Percentiles rank a stretch among this genome's conserved stretches.
These are phyloP conservation scores for Penicillium sp. DNA, from an alignment of 2,329 filamentous ascomycete genomes.

Conservation along the genomic window DNA sequence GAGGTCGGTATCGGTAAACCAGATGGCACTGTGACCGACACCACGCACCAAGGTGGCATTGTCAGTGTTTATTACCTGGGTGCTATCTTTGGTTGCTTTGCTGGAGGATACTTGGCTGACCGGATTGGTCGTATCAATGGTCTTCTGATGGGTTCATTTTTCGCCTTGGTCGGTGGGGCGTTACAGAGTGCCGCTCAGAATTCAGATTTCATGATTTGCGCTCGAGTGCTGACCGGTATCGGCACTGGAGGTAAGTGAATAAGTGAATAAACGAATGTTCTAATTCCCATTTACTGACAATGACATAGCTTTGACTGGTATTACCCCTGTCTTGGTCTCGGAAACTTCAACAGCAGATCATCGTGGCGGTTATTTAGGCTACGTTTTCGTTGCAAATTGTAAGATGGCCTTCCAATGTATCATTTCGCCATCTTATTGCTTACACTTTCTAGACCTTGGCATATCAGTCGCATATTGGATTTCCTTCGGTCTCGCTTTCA, in stretches of 20 bases:
- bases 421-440: too few species aligned
- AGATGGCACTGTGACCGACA: slow-evolving; percentile 51
- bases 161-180: slow-evolving; percentile 53
- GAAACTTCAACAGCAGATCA: slow-evolving; percentile 51
- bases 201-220: slow-evolving; percentile 52
- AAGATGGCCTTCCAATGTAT: slow-evolving; percentile 1
- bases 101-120: slow-evolving; percentile 54
- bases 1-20: slow-evolving; percentile 48
- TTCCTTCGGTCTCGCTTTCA: slow-evolving; percentile 38
- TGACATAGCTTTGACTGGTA: slow-evolving; percentile 46
- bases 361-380: slow-evolving; percentile 50
- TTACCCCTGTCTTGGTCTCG: slow-evolving; percentile 52
- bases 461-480: slow-evolving; percentile 45
- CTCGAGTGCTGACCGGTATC: slow-evolving; percentile 54
- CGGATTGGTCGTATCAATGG: slow-evolving; percentile 55
- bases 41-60: slow-evolving; percentile 54
- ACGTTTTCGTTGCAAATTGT: slow-evolving; percentile 56
- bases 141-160: slow-evolving; percentile 49
- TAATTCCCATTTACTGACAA: background rate
- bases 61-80: slow-evolving; percentile 58
- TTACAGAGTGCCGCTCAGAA: slow-evolving; percentile 50
- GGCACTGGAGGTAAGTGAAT: slow-evolving; percentile 49
- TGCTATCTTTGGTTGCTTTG: slow-evolving; percentile 54
- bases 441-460: slow-evolving; percentile 41
- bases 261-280: too few species aligned